Percentiles rank a stretch among this genome's conserved stretches.
These are phyloP conservation scores for Musa itinerans DNA, from an alignment of 176 grass and related monocot species.

Conservation along the genomic window DNA sequence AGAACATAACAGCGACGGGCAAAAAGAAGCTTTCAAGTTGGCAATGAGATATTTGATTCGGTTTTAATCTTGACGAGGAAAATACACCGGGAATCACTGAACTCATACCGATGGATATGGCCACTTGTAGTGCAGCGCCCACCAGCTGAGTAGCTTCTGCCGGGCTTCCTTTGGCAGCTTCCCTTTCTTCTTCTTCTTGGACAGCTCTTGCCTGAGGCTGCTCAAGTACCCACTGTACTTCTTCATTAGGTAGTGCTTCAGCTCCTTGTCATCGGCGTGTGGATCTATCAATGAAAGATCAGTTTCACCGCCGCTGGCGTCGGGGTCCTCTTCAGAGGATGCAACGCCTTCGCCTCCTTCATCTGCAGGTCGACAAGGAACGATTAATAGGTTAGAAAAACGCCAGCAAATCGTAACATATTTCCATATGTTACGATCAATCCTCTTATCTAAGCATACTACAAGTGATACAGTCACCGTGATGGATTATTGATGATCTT, in stretches of 20 bases:
- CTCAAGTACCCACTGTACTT: conserved; percentile 75
- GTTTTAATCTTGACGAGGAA: no score
- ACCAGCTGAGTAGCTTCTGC: conserved; percentile 71
- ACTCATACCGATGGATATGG: conserved; percentile 66
- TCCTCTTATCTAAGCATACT: no score
- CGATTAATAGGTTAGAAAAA: no score
- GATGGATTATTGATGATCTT: no score
- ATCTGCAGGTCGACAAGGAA: conserved; percentile 11
- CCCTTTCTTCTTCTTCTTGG: conserved; percentile 90
- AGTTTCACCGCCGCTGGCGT: background rate
- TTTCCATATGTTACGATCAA: no score
- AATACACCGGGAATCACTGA: background rate
- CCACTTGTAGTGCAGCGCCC: conserved; percentile 79
- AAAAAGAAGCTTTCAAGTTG: no score
- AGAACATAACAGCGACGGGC: no score
- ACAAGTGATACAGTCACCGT: no score
- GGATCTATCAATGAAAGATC: conserved; percentile 51
- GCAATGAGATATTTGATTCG: no score
- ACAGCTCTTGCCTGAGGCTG: conserved; percentile 73
- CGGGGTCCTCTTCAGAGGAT: conserved; percentile 60
- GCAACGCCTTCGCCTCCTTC: conserved; percentile 38
- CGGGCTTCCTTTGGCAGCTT: conserved; percentile 81
- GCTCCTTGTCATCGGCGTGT: conserved; percentile 45
- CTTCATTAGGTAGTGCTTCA: conserved; percentile 60
- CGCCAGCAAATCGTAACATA: no score